phyloP scores from a whole-genome alignment of 129 eudicot genomes.

The Dittrichia graveolens region DNA sequence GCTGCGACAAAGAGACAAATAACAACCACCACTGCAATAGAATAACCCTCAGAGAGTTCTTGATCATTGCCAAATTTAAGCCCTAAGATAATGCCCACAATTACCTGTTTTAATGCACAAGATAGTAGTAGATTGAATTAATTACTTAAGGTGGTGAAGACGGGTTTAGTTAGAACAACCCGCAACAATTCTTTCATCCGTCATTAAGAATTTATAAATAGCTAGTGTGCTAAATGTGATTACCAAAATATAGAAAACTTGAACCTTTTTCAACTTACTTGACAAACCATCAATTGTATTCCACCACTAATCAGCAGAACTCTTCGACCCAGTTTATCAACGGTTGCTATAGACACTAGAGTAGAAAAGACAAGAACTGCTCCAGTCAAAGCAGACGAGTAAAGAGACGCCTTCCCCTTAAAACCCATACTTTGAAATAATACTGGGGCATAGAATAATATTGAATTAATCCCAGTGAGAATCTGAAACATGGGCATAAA shows the following conservation, averaged over 20 bases:
- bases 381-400: conserved; percentile 79
- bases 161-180: too few species aligned
- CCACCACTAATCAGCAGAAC: conserved; percentile 74
- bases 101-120: conserved; percentile 46
- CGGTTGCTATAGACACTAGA: conserved; percentile 64
- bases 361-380: conserved; percentile 75
- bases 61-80: conserved; percentile 53
- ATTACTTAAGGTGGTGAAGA: too few species aligned
- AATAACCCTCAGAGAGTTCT: conserved; percentile 58
- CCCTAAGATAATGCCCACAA: conserved; percentile 67
- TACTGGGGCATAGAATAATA: conserved; percentile 81
- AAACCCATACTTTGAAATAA: conserved; percentile 81
- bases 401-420: conserved; percentile 64
- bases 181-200: too few species aligned
- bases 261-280: conserved; percentile 41
- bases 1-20: conserved; percentile 90
- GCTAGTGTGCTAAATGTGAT: too few species aligned
- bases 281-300: conserved; percentile 75
- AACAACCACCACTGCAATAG: conserved; percentile 62
- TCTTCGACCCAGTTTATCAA: conserved; percentile 77
- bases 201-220: too few species aligned
- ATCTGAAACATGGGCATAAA: conserved; percentile 86
- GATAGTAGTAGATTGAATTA: not conserved
- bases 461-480: conserved; percentile 80
- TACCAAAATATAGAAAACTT: not conserved